Conservation (phyloP, 805 yeast genomes). For the Cyberlindnera samutprakarnensis region DNA sequence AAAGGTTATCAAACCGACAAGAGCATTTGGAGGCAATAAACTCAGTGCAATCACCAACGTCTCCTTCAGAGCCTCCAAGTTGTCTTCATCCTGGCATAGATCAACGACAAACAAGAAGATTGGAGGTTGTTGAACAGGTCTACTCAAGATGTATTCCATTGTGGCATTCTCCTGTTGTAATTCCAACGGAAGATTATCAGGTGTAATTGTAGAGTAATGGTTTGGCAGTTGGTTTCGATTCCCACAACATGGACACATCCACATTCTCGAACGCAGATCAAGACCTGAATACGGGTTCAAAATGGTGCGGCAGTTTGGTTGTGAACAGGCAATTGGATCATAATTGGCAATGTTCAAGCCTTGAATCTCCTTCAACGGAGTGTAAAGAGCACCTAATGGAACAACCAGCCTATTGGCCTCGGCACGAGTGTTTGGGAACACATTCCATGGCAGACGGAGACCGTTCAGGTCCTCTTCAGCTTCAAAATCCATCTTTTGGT, state of each 20-base stretch:
- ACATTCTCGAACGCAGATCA: slow-evolving; percentile 64
- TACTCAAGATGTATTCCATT: slow-evolving; percentile 75
- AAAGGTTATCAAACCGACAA: slow-evolving; percentile 79
- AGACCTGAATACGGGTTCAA: slow-evolving; percentile 82
- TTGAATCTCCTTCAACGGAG: slow-evolving; percentile 81
- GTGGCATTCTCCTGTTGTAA: slow-evolving; percentile 62
- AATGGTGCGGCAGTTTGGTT: slow-evolving; percentile 72
- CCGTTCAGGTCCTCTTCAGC: slow-evolving; percentile 66
- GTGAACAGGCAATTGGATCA: slow-evolving; percentile 78
- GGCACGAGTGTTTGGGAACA: slow-evolving; percentile 79
- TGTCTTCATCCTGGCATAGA: slow-evolving; percentile 84
- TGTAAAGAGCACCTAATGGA: slow-evolving; percentile 89
- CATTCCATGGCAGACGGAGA: slow-evolving; percentile 71
- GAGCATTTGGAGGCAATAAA: slow-evolving; percentile 81
- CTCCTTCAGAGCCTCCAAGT: slow-evolving; percentile 76
- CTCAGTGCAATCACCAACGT: slow-evolving; percentile 68
- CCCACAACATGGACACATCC: slow-evolving; percentile 84
- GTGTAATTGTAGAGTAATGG: slow-evolving; percentile 70
- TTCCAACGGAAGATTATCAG: slow-evolving; percentile 76
- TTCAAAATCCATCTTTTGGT: slow-evolving; percentile 47
- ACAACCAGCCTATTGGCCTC: slow-evolving; percentile 90
- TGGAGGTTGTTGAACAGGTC: slow-evolving; percentile 81
- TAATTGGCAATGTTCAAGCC: slow-evolving; percentile 73
- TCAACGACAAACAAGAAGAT: slow-evolving; percentile 82
- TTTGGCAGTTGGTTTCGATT: slow-evolving; percentile 75